Evolutionary conservation across 2,329 filamentous ascomycete species (phyloP), one percentile per base, ranked within the genome.

Genomic region (Zelopaecilomyces penicillatus): DNA sequence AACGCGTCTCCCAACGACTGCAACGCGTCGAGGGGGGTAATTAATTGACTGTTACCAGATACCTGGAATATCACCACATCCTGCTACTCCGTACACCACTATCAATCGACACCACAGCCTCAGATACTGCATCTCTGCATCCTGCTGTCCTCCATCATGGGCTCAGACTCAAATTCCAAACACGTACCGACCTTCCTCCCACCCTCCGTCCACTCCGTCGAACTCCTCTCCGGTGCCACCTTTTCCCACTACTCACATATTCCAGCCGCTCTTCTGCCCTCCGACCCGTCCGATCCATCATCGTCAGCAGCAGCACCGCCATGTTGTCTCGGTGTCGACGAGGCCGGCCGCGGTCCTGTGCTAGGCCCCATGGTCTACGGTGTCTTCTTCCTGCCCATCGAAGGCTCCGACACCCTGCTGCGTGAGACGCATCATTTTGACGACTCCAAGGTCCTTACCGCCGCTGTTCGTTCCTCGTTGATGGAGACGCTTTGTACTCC

Each of bases 271-370:
- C 76, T 88, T 42, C 73, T 73, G 26, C 63, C 72, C 2, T 55
- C 68, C 49, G 52, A 68, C 41, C 50, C 58, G 6, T 54, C 57
- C 3, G 60, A 63, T 37, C 56, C 66, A 4, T 50, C 59, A 12
- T 55, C 65, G 11, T 19, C 19, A 19, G 19, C 19, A 19, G 58
- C 64, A 10, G 61, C 62, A 6, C 50, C 59, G 9, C 56, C 60
- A 37, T 93, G 87, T 65, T 83, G 85, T 19, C 75, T 97, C 26
- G 91, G 91, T 50, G 84, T 97, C 41, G 91, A 97, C 64, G 91
- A 97, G 71, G 91, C 91, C 54, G 91, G 91, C 38, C 81, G 91
- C 58, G 91, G 91, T 2, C 91, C 91, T 27, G 91, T 96, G n/a
- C 77, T 97, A 9, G 91, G 87, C 54, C 83, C 73, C 55, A 83